phyloP scores from a whole-genome alignment of 345 rosid species.

The Raphanus raphanistrum region DNA sequence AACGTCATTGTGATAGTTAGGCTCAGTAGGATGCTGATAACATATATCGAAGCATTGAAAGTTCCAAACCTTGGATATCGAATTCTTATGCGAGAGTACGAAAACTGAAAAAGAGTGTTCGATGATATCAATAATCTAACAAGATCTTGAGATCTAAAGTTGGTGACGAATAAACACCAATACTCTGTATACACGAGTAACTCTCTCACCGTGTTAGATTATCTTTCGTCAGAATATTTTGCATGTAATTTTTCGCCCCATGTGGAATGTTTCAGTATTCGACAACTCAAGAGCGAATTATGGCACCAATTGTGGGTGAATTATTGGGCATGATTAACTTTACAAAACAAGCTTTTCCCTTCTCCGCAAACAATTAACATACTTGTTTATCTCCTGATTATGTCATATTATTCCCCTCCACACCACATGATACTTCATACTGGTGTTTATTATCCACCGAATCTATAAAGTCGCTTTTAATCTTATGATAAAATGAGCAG shows the following conservation, averaged over 20 bases:
- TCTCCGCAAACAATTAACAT: slow-evolving; percentile 16
- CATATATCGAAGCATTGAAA: slow-evolving; percentile 21
- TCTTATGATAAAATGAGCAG: slow-evolving; percentile 7
- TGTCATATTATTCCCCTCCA: neutral
- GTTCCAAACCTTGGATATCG: slow-evolving; percentile 9
- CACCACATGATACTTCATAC: slow-evolving; percentile 11
- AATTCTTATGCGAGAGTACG: neutral
- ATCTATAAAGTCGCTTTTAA: slow-evolving; percentile 33
- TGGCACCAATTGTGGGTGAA: slow-evolving; percentile 33
- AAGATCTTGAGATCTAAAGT: slow-evolving; percentile 10
- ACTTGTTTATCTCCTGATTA: neutral
- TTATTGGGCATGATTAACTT: neutral
- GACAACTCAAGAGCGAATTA: slow-evolving; percentile 10
- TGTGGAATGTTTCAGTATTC: slow-evolving; percentile 22
- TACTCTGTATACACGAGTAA: neutral
- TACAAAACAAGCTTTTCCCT: neutral
- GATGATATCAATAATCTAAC: slow-evolving; percentile 27
- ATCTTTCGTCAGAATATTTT: neutral
- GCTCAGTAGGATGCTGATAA: slow-evolving; percentile 2
- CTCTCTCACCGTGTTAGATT: neutral
- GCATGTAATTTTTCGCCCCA: slow-evolving; percentile 6
- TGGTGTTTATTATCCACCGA: slow-evolving; percentile 27
- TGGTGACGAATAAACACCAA: slow-evolving; percentile 7
- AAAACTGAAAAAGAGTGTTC: slow-evolving; percentile 24
- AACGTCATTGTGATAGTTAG: neutral